These are phyloP conservation scores for Penicillium sp. DNA, from an alignment of 2,329 filamentous ascomycete genomes.

Conservation along the genomic window DNA sequence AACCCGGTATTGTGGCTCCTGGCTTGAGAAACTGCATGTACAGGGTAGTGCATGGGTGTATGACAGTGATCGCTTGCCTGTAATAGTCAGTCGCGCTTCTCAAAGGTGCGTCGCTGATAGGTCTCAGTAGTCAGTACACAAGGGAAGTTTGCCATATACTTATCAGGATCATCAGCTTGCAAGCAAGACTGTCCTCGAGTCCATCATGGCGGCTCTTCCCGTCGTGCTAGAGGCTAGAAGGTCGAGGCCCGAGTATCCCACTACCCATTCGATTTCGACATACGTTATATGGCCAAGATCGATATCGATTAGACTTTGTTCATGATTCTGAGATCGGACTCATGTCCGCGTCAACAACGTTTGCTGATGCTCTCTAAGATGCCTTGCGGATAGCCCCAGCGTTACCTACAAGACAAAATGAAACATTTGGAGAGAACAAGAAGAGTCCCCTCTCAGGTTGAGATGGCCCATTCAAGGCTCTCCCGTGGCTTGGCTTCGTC, in stretches of 20 bases:
- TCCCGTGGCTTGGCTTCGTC: neutral
- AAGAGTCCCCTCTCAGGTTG: neutral
- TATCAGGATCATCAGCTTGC: neutral
- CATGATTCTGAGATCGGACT: too few relatives aligned
- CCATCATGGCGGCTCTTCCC: neutral
- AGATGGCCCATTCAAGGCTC: neutral
- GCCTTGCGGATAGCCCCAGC: neutral
- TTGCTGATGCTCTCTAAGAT: neutral
- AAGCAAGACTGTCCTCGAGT: neutral
- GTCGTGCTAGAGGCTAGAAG: too few relatives aligned
- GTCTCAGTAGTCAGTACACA: neutral
- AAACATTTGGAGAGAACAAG: neutral
- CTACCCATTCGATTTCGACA: neutral
- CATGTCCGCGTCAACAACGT: neutral
- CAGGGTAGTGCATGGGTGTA: neutral
- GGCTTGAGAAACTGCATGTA: conserved; percentile 25
- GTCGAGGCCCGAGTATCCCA: neutral
- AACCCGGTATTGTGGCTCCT: conserved; percentile 38
- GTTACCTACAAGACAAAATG: neutral
- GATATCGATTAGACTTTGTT: neutral
- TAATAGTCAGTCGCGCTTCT: conserved; percentile 32
- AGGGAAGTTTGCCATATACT: neutral
- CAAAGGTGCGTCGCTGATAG: neutral
- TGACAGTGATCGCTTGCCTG: conserved; percentile 19
- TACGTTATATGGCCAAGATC: neutral